Base-by-base conservation (phyloP, 1,284 basidiomycete genomes). In the Papiliotrema laurentii region DNA sequence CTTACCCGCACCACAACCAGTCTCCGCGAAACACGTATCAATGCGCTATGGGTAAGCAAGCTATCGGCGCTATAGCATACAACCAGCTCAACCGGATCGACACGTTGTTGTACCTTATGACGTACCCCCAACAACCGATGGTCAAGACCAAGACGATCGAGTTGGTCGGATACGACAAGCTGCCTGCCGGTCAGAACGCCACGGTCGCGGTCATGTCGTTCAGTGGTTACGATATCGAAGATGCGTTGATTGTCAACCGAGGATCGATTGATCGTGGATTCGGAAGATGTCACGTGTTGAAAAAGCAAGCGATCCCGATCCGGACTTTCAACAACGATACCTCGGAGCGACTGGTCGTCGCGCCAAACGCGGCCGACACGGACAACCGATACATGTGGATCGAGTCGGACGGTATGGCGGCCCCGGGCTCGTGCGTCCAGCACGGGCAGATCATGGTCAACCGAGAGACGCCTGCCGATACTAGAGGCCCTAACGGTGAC, bases 21-120 rank as follows among this genome's bases (percentile, higher is more conserved):
- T 97, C 93, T 2, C 96, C 97, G 4, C 85, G 96, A 49, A 97
- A 98, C 68, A 98, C 96, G 2, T 98, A 98, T 69, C 93, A 99
- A 77, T 98, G 96, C 69, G 96, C 96, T 45, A 99, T 98, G 96
- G 96, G 96, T 55, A 99, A 99, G 77, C 96, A 99, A 78, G 96
- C 96, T 0, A 97, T 98, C 56, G 96, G 96, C n/a, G 93, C 92
- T 2, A 98, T 98, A 59, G 94, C 85, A 0, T 97, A 94, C 76
- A 99, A 99, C 72, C 96, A 98, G 72, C 83, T 97, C 55, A 90
- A 94, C 70, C 83, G 96, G 39, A 98, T 99, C 70, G 96, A 99
- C 73, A 99, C 96, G 1, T 80, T 99, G n/a, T 80, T 98, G 22
- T 98, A 99, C 75, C 81, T 99, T 45, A 89, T 92, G 56, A 91